phyloP scores from a whole-genome alignment of 2,329 filamentous ascomycete species.

The Exophiala bonariae region DNA sequence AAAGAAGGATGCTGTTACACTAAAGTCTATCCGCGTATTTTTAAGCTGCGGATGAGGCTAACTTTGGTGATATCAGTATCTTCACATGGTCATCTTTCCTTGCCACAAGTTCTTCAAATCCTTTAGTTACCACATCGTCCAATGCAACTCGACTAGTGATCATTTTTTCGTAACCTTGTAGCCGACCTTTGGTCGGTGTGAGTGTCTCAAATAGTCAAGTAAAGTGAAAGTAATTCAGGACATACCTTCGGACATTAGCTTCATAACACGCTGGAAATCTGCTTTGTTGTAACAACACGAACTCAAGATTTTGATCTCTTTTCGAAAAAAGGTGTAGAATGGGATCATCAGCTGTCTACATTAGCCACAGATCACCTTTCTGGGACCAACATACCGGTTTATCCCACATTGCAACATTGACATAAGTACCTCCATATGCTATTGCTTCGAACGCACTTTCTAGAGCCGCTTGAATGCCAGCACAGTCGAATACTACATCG shows the following conservation, averaged over 20 bases:
- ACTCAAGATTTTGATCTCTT: constrained; percentile 32
- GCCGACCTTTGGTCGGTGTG: constrained; percentile 26
- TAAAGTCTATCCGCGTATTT: too few relatives aligned
- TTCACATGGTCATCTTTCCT: constrained; percentile 64
- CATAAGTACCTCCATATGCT: constrained; percentile 31
- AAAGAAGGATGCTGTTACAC: too few relatives aligned
- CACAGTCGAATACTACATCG: constrained; percentile 37
- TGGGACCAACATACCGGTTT: constrained; percentile 29
- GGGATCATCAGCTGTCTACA: constrained; percentile 29
- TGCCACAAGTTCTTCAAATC: constrained; percentile 56
- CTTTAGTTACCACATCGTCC: constrained; percentile 56
- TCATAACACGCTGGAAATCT: constrained; percentile 35
- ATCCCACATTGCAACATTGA: constrained; percentile 37
- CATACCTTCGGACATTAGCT: constrained; percentile 32
- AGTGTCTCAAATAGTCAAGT: background rate
- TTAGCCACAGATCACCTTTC: background rate
- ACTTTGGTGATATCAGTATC: constrained; percentile 41
- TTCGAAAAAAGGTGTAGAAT: constrained; percentile 28
- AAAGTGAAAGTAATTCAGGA: background rate
- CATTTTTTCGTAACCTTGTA: constrained; percentile 45
- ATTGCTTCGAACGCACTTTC: constrained; percentile 34
- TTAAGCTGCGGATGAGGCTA: too few relatives aligned
- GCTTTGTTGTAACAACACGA: constrained; percentile 34
- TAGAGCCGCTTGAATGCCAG: constrained; percentile 33
- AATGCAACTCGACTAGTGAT: constrained; percentile 59